These are phyloP conservation scores for Sugiyamaella pinicola DNA, from an alignment of 1,139 yeast genomes.

Conservation along the genomic window DNA sequence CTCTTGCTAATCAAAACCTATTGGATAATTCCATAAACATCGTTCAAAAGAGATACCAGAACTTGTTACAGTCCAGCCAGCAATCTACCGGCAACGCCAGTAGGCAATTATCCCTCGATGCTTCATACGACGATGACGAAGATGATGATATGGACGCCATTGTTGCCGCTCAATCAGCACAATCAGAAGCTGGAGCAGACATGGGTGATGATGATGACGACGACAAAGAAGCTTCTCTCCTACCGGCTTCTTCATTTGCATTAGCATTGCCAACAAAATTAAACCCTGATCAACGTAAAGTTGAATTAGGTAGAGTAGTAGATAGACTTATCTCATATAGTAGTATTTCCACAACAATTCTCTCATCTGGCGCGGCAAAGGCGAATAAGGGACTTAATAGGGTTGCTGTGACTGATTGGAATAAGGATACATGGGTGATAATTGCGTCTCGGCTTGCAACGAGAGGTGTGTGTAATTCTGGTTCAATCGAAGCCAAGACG, in stretches of 20 bases:
- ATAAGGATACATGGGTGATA: constrained; percentile 73
- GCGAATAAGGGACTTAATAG: constrained; percentile 38
- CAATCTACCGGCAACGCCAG: constrained; percentile 14
- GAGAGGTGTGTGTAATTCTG: constrained; percentile 56
- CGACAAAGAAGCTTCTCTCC: constrained; percentile 27
- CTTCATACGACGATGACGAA: constrained; percentile 32
- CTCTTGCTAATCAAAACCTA: constrained; percentile 54
- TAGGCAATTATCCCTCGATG: constrained; percentile 32
- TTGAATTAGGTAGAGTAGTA: constrained; percentile 34
- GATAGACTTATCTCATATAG: constrained; percentile 39
- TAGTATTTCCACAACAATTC: constrained; percentile 27
- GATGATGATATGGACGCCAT: constrained; percentile 28
- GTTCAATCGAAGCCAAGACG: constrained; percentile 27
- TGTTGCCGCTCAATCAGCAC: constrained; percentile 27
- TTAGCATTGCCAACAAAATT: constrained; percentile 56
- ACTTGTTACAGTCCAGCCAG: constrained; percentile 40
- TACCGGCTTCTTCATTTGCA: constrained; percentile 48
- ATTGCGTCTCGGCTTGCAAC: constrained; percentile 78
- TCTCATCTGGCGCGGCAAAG: constrained; percentile 30
- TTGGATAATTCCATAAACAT: constrained; percentile 71
- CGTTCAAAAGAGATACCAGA: constrained; percentile 62
- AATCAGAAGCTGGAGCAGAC: constrained; percentile 32
- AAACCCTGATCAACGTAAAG: constrained; percentile 31
- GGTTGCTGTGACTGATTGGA: constrained; percentile 54
- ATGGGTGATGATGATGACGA: constrained; percentile 29